phyloP scores from a whole-genome alignment of 768 basidiomycete species.

The Agrocybe chaxingu region DNA sequence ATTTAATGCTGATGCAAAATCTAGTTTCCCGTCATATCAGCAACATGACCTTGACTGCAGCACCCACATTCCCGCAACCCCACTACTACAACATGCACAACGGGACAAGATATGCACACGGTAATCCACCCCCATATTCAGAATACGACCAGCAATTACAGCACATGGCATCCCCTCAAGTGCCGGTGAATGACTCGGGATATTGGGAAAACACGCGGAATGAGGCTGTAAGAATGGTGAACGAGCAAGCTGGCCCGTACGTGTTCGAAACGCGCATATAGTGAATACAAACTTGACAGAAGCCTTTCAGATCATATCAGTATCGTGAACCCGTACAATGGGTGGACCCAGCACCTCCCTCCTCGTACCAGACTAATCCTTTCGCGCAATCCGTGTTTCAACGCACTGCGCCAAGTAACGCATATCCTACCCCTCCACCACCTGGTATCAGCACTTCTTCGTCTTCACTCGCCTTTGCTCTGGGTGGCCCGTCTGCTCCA shows the following conservation, averaged over 20 bases:
- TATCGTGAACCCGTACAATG: conserved; percentile 42
- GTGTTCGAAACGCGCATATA: conserved; percentile 26
- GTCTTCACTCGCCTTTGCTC: conserved; percentile 73
- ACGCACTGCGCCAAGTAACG: conserved; percentile 52
- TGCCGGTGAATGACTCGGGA: conserved; percentile 41
- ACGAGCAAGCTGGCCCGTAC: conserved; percentile 49
- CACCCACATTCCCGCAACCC: conserved; percentile 62
- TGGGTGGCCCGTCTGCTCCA: conserved; percentile 36
- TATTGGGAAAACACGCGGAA: conserved; percentile 67
- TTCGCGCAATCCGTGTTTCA: conserved; percentile 69
- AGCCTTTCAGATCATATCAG: conserved; percentile 33
- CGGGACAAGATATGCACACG: conserved; percentile 26
- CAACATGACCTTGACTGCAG: conserved; percentile 54
- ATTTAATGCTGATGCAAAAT: conserved; percentile 2
- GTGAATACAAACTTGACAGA: conserved; percentile 13
- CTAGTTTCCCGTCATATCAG: conserved; percentile 67
- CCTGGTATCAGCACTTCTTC: conserved; percentile 63
- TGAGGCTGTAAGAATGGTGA: conserved; percentile 58
- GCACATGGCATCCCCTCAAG: conserved; percentile 50
- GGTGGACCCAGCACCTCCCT: conserved; percentile 38
- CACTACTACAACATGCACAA: conserved; percentile 40
- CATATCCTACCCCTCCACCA: conserved; percentile 73
- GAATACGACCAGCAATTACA: conserved; percentile 65
- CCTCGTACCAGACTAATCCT: conserved; percentile 50
- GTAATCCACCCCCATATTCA: conserved; percentile 54